These are phyloP conservation scores for Aureobasidium lini DNA, from an alignment of 2,329 filamentous ascomycete species.

Conservation along the genomic window DNA sequence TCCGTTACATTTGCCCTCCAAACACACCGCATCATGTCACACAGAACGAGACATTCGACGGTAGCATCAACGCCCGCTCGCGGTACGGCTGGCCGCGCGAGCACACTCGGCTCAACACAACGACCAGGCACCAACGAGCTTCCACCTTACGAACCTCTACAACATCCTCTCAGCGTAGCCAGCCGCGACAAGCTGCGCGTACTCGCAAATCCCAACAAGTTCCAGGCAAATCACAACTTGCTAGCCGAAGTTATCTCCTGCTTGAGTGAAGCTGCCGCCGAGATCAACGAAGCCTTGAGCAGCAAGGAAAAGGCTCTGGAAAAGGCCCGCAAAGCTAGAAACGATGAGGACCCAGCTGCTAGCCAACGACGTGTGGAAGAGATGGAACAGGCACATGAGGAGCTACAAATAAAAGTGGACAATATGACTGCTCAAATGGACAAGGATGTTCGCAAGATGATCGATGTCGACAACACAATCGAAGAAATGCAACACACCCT, in stretches of 20 bases:
- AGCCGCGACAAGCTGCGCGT: conserved; percentile 40
- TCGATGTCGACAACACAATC: conserved; percentile 49
- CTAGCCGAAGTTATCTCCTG: conserved; percentile 38
- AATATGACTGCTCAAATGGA: conserved; percentile 50
- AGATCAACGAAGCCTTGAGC: conserved; percentile 50
- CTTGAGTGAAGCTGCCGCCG: conserved; percentile 43
- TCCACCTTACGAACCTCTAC: conserved; percentile 47
- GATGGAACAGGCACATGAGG: conserved; percentile 34
- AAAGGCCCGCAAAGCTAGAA: conserved; percentile 20
- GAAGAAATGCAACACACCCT: conserved; percentile 39
- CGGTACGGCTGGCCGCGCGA: not conserved
- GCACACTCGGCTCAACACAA: conserved; percentile 10
- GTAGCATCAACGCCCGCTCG: conserved; percentile 6
- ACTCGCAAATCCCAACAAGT: conserved; percentile 36
- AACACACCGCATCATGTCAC: conserved; percentile 8
- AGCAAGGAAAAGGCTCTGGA: conserved; percentile 24
- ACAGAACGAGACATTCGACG: conserved; percentile 17
- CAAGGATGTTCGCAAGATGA: conserved; percentile 47
- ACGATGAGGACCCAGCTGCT: conserved; percentile 30
- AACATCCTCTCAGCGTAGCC: conserved; percentile 42
- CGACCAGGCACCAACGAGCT: conserved; percentile 21
- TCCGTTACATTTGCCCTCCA: not conserved
- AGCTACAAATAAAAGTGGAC: conserved; percentile 39
- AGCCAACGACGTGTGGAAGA: conserved; percentile 23
- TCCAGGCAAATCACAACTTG: conserved; percentile 41